Conservation (phyloP, 2,329 filamentous ascomycete species). For the Aspergillus ruber region DNA sequence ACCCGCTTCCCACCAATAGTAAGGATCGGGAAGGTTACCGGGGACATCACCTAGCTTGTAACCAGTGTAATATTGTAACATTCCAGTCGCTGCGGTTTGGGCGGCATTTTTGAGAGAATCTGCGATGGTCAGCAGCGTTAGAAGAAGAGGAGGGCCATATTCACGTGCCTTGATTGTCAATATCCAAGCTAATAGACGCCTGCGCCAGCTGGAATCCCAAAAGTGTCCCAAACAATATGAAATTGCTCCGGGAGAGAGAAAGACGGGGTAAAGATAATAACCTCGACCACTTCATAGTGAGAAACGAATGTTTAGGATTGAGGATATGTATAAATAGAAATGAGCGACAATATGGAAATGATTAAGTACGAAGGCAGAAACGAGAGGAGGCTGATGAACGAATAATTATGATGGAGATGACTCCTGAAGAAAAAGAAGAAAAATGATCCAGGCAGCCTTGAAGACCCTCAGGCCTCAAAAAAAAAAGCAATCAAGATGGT, state of each 20-base stretch:
- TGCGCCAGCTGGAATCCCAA: constrained; percentile 17
- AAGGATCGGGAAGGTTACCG: constrained; percentile 41
- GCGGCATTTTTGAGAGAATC: constrained; percentile 40
- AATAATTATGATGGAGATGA: background rate
- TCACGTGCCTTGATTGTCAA: constrained; percentile 19
- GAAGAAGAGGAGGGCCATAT: background rate
- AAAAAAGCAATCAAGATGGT: too few relatives aligned
- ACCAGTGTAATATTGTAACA: constrained; percentile 44
- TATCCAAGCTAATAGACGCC: constrained; percentile 17
- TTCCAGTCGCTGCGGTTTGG: constrained; percentile 32
- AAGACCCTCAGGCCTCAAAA: background rate
- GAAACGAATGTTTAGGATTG: background rate
- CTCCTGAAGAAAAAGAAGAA: too few relatives aligned
- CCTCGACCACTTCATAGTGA: background rate
- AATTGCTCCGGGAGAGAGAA: background rate
- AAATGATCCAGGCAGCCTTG: background rate
- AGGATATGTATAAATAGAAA: background rate
- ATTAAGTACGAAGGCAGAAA: background rate
- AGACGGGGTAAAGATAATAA: background rate
- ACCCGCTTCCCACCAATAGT: constrained; percentile 29
- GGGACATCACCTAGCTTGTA: constrained; percentile 38
- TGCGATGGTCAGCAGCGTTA: background rate
- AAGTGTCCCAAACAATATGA: constrained; percentile 6
- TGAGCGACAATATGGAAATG: background rate
- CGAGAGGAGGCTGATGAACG: background rate